Base-by-base conservation (phyloP, 306 rosid genomes). In the Myrica gale region DNA sequence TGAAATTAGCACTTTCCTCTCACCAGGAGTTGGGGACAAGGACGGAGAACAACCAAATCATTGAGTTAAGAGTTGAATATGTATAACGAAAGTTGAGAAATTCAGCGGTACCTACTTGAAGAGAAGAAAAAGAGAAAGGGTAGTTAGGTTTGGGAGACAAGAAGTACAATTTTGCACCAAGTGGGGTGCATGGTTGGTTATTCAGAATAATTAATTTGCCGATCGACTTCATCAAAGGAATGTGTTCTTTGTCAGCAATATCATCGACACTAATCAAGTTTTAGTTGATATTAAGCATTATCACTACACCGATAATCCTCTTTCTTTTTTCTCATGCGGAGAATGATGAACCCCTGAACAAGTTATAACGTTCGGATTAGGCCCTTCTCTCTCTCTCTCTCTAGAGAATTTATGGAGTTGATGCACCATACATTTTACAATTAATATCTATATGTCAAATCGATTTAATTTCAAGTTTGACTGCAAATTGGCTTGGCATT, bases 201-300 rank as follows among this genome's bases (percentile, higher is more conserved):
- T 45, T 68, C 61, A 74, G 73, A 26, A 26, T 26, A 26, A 76
- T 56, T 74, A 72, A 80, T 83, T 53, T 73, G 76, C 71, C 85
- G 90, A 82, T 87, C 85, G 73, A 51, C 32, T 26, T 26, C 32
- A 75, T 61, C 75, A 60, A 77, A 51, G 68, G 20, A 77, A 81
- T 65, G 46, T 41, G 78, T 26, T 26, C 39, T 21, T n/a, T 44
- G 62, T 79, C 77, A 62, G 74, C 58, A 55, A 79, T 74, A 72
- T 54, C 55, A 52, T 44, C 73, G 1, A 53, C n/a, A 13, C 2
- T 53, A 53, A 53, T 15, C 19, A 53, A 12, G 19, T 53, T 53
- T 53, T 53, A 53, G 52, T 48, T 11, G 52, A 13, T 10, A 48
- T 13, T 48, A 48, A 48, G 52, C 52, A 0, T 26, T 26, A 48